Conservation (phyloP, 2,329 filamentous ascomycete species). For the Scedosporium boydii region DNA sequence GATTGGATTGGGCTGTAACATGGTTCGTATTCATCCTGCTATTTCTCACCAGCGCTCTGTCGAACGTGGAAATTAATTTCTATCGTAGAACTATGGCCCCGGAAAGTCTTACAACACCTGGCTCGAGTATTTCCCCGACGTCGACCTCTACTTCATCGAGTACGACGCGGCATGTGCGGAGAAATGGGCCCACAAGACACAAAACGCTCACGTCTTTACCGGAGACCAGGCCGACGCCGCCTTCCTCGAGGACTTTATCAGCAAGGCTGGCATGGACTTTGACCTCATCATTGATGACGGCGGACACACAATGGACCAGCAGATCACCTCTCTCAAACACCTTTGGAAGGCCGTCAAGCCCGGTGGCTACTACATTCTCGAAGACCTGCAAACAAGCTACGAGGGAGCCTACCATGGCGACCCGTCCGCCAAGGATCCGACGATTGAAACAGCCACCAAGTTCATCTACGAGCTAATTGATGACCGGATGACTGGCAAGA, state of each 20-base stretch:
- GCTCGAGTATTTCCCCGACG: constrained; percentile 27
- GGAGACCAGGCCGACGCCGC: constrained; percentile 27
- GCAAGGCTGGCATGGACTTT: constrained; percentile 22
- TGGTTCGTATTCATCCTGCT: constrained; percentile 13
- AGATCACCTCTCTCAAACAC: constrained; percentile 22
- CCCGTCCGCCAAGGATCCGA: constrained; percentile 11
- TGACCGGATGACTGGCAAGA: constrained; percentile 14
- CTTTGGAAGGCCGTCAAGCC: constrained; percentile 27
- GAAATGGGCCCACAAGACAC: constrained; percentile 23
- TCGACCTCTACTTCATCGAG: constrained; percentile 32
- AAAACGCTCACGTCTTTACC: constrained; percentile 25
- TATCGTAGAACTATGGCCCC: constrained; percentile 22
- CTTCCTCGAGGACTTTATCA: constrained; percentile 25
- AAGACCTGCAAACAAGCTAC: constrained; percentile 23
- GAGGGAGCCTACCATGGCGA: constrained; percentile 16
- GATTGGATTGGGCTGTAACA: constrained; percentile 30
- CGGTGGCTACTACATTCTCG: constrained; percentile 24
- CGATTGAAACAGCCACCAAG: constrained; percentile 17
- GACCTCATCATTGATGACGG: constrained; percentile 32
- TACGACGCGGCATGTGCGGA: constrained; percentile 25
- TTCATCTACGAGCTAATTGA: constrained; percentile 17
- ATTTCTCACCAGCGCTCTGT: neutral
- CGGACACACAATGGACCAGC: constrained; percentile 27
- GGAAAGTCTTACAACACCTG: constrained; percentile 29
- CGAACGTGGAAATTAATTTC: neutral